Evolutionary conservation across 192 early-diverging fungal genomes (phyloP).

Genomic region (Phlyctochytrium arcticum): DNA sequence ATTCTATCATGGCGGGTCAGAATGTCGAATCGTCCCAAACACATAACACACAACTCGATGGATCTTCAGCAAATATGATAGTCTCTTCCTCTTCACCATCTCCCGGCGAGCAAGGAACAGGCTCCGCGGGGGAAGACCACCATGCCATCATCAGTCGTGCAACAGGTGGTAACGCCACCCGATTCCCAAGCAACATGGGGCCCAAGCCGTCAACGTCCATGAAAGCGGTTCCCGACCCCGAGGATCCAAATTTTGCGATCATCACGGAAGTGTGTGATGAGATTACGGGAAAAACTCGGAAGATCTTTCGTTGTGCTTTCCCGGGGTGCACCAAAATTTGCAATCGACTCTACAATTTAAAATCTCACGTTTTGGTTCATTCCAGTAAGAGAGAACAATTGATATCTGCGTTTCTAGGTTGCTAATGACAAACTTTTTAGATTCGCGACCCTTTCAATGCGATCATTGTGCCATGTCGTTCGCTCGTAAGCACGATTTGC

Average conservation of each 20-base stretch:
- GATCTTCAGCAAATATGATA: too few relatives aligned
- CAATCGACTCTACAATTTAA: constrained; percentile 57
- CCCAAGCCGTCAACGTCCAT: background rate
- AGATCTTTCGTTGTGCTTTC: constrained; percentile 38
- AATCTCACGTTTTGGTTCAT: constrained; percentile 50
- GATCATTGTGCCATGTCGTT: constrained; percentile 2
- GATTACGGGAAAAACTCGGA: background rate
- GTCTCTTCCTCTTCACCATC: background rate
- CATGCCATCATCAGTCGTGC: background rate
- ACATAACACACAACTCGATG: too few relatives aligned
- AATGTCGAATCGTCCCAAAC: too few relatives aligned
- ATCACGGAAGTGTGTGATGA: constrained; percentile 5
- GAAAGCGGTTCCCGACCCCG: constrained; percentile 12
- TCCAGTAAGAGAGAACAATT: constrained; percentile 29
- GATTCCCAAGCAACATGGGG: background rate
- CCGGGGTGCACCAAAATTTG: constrained; percentile 55
- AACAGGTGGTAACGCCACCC: background rate
- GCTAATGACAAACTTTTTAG: background rate
- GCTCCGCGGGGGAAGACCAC: background rate
- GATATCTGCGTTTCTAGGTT: constrained; percentile 4
- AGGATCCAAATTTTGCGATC: constrained; percentile 12
- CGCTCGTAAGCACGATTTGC: background rate
- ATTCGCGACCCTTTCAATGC: background rate
- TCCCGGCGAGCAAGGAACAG: background rate
- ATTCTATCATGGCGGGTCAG: too few relatives aligned